These are phyloP conservation scores for Trichoderma citrinoviride DNA, from an alignment of 2,329 filamentous ascomycete genomes.

Conservation along the genomic window DNA sequence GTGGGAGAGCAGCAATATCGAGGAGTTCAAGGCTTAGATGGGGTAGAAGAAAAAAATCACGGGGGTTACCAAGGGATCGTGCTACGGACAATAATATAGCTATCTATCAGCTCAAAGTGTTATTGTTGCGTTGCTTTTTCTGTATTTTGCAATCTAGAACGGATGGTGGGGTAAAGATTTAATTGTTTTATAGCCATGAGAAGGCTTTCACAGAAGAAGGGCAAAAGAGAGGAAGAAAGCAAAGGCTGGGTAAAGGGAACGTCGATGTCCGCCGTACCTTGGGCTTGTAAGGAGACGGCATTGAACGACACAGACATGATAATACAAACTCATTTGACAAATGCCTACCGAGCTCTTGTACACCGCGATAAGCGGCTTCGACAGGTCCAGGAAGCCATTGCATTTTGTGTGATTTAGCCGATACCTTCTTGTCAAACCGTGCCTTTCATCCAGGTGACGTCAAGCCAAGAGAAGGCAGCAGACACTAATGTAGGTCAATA, in stretches of 20 bases:
- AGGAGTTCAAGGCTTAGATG: constrained; percentile 59
- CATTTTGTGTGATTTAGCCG: neutral
- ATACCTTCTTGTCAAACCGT: neutral
- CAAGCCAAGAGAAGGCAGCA: constrained; percentile 10
- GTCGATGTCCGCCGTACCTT: constrained; percentile 14
- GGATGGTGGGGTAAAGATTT: constrained; percentile 28
- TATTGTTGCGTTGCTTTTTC: constrained; percentile 29
- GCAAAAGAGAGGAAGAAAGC: constrained; percentile 1
- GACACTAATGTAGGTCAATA: constrained; percentile 15
- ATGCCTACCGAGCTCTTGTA: neutral
- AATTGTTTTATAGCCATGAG: constrained; percentile 18
- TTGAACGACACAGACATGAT: constrained; percentile 21
- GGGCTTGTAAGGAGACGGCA: neutral
- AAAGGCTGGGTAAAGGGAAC: constrained; percentile 17
- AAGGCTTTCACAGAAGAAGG: constrained; percentile 17
- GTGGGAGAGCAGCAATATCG: constrained; percentile 59
- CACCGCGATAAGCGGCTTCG: no score
- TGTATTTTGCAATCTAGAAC: constrained; percentile 39
- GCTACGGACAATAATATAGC: constrained; percentile 19
- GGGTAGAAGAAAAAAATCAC: constrained; percentile 14
- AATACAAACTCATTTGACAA: constrained; percentile 19
- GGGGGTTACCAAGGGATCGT: constrained; percentile 26
- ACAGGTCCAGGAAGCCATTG: no score
- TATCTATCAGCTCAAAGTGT: constrained; percentile 18
- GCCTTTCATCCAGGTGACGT: constrained; percentile 9